These are phyloP conservation scores for Auricularia auricula-judae DNA, from an alignment of 768 basidiomycete genomes.

Conservation along the genomic window DNA sequence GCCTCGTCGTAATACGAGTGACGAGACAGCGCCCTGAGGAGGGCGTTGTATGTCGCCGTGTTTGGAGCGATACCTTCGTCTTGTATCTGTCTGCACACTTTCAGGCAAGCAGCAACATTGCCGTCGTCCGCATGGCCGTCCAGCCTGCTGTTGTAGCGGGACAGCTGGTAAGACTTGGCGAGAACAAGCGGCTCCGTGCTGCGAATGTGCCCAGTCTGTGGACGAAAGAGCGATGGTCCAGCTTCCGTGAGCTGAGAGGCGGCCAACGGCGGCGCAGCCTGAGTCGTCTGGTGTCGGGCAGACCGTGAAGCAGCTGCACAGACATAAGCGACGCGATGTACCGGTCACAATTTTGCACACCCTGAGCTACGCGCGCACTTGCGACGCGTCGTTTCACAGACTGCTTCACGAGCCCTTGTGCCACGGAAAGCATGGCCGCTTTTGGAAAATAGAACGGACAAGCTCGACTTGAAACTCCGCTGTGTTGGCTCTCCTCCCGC, in stretches of 20 bases:
- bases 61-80: constrained; percentile 39
- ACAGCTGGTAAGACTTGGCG: neutral
- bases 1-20: constrained; percentile 39
- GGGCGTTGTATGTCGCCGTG: constrained; percentile 40
- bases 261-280: too few relatives aligned
- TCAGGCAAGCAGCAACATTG: constrained; percentile 30
- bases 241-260: neutral
- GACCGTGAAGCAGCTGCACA: too few relatives aligned
- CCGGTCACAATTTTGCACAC: too few relatives aligned
- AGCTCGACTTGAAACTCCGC: too few relatives aligned
- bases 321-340: too few relatives aligned
- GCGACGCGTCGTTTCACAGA: too few relatives aligned
- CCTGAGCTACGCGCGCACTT: too few relatives aligned
- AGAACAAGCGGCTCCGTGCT: neutral
- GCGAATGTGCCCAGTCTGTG: neutral
- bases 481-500: too few relatives aligned
- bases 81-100: constrained; percentile 49
- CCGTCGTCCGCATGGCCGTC: constrained; percentile 26
- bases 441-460: too few relatives aligned
- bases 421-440: too few relatives aligned
- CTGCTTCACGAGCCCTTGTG: too few relatives aligned
- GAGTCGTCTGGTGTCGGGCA: too few relatives aligned
- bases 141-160: constrained; percentile 19
- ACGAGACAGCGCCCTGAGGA: constrained; percentile 39
- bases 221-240: neutral